These are phyloP conservation scores for Grosmannia huntii DNA, from an alignment of 2,329 filamentous ascomycete genomes.

Conservation along the genomic window DNA sequence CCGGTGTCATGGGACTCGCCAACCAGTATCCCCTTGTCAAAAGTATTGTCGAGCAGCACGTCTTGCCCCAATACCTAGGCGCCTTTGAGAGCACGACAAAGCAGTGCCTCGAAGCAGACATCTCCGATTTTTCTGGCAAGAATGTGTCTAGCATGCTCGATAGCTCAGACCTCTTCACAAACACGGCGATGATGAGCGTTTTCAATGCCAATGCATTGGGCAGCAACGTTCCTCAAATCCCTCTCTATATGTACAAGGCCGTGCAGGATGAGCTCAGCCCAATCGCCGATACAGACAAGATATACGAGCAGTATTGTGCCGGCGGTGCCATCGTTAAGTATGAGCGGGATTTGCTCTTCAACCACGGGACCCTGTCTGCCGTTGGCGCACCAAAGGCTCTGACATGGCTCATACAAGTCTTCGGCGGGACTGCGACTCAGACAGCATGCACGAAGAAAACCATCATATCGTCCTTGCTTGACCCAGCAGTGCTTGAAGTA, in stretches of 20 bases:
- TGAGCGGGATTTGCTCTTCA: neutral
- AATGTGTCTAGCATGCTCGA: conserved; percentile 11
- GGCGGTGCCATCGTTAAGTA: conserved; percentile 3
- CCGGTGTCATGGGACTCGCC: conserved; percentile 11
- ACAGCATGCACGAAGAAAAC: neutral
- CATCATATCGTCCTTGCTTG: too few species aligned
- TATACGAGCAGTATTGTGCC: conserved; percentile 5
- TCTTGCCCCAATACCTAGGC: conserved; percentile 13
- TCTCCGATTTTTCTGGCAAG: conserved; percentile 18
- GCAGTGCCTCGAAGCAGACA: conserved; percentile 25
- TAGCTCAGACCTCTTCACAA: neutral
- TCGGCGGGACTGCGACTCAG: neutral
- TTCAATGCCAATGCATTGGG: conserved; percentile 18
- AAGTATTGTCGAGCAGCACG: neutral
- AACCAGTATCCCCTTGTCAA: conserved; percentile 1
- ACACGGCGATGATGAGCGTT: conserved; percentile 14
- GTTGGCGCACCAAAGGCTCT: conserved; percentile 4
- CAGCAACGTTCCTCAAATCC: conserved; percentile 26
- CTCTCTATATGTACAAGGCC: conserved; percentile 32
- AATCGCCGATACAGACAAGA: conserved; percentile 4
- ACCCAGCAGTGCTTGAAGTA: neutral
- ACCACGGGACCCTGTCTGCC: conserved; percentile 1
- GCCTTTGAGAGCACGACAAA: conserved; percentile 12
- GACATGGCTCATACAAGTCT: conserved; percentile 1
- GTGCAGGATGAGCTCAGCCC: conserved; percentile 23